These are phyloP conservation scores for Ophiostoma himal-ulmi DNA, from an alignment of 2,329 filamentous ascomycete species.

Conservation along the genomic window DNA sequence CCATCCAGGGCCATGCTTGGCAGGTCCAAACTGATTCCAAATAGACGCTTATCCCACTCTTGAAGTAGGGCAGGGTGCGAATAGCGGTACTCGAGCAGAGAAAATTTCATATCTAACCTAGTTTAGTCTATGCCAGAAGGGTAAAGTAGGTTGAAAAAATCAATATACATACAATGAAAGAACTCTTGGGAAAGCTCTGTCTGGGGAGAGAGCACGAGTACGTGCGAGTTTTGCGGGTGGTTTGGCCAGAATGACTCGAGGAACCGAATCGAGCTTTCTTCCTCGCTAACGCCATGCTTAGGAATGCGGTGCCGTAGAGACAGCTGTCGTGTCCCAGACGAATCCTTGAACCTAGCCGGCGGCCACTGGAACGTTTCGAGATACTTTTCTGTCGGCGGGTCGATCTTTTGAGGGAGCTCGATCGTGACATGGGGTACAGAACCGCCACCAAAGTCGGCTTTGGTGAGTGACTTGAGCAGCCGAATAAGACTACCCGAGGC, in stretches of 20 bases:
- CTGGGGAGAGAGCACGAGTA: slow-evolving; percentile 79
- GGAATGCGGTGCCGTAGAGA: slow-evolving; percentile 70
- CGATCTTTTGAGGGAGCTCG: slow-evolving; percentile 68
- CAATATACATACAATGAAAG: slow-evolving; percentile 58
- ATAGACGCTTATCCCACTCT: slow-evolving; percentile 49
- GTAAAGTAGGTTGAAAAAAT: too few relatives aligned
- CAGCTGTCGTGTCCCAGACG: slow-evolving; percentile 48
- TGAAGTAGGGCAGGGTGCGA: slow-evolving; percentile 45
- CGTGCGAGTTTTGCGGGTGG: slow-evolving; percentile 58
- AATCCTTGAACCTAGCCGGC: slow-evolving; percentile 37
- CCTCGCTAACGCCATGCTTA: slow-evolving; percentile 52
- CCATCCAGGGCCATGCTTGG: slow-evolving; percentile 59
- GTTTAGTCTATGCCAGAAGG: not conserved
- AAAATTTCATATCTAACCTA: slow-evolving; percentile 59
- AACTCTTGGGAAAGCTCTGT: slow-evolving; percentile 74
- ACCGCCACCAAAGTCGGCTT: slow-evolving; percentile 69
- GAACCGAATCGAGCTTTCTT: slow-evolving; percentile 68
- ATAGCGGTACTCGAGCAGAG: slow-evolving; percentile 70
- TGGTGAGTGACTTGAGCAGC: slow-evolving; percentile 67
- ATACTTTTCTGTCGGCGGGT: slow-evolving; percentile 57
- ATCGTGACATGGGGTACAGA: slow-evolving; percentile 70
- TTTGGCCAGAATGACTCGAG: slow-evolving; percentile 84
- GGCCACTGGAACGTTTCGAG: slow-evolving; percentile 65
- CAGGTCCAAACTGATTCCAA: slow-evolving; percentile 75
- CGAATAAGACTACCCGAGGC: slow-evolving; percentile 70